These are phyloP conservation scores for Eucalyptus curtisii DNA, from an alignment of 345 rosid species.

Conservation along the genomic window DNA sequence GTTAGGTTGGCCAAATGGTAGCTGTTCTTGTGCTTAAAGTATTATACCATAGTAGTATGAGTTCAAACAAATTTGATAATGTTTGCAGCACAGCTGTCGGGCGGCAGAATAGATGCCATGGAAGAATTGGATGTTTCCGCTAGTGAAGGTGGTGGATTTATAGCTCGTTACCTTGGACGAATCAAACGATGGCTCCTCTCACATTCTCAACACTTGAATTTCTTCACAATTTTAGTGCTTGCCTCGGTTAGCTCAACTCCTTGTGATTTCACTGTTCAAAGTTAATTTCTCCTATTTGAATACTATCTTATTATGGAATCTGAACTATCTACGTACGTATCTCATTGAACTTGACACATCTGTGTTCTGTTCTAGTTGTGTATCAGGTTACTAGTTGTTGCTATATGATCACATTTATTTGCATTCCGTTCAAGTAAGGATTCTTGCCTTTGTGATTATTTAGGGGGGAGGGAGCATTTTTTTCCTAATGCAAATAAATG, in stretches of 20 bases:
- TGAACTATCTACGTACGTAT: not conserved
- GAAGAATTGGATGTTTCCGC: conserved; percentile 61
- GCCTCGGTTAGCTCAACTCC: conserved; percentile 69
- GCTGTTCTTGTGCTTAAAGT: not conserved
- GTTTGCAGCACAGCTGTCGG: conserved; percentile 65
- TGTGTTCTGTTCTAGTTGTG: not conserved
- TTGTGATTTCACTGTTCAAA: not conserved
- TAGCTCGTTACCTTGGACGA: conserved; percentile 32
- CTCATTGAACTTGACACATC: not conserved
- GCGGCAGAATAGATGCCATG: conserved; percentile 48
- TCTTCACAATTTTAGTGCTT: conserved; percentile 80
- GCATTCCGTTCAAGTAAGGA: not conserved
- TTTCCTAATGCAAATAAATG: not conserved
- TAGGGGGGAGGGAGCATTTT: not conserved
- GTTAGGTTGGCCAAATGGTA: not conserved
- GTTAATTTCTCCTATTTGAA: not conserved
- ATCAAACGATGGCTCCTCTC: conserved; percentile 60
- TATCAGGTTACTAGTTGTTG: not conserved
- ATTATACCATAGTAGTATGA: not conserved
- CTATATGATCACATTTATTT: not conserved
- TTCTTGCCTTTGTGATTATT: not conserved
- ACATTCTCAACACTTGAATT: conserved; percentile 76
- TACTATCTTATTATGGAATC: not conserved
- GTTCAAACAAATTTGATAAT: not conserved
- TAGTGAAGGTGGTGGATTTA: conserved; percentile 45